Evolutionary conservation across 2,329 filamentous ascomycete genomes (phyloP).

Genomic region (Cladosporium phlei): DNA sequence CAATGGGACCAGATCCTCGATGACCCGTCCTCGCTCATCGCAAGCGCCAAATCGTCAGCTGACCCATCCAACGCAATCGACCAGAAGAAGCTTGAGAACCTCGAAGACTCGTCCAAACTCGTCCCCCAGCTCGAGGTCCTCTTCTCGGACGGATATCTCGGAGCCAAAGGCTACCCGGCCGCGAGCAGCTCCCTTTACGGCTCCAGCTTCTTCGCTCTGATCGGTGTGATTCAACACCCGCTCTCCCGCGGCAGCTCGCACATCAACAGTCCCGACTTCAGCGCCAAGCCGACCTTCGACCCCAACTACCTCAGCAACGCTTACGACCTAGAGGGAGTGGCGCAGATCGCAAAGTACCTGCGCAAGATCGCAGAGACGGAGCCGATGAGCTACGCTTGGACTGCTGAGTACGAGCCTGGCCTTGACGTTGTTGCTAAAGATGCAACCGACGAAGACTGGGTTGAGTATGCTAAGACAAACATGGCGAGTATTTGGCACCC

Average conservation of each 20-base stretch:
- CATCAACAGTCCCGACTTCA: slow-evolving; percentile 21
- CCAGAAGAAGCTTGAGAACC: slow-evolving; percentile 38
- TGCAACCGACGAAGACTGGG: slow-evolving; percentile 21
- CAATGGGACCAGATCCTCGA: slow-evolving; percentile 39
- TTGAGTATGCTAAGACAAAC: slow-evolving; percentile 21
- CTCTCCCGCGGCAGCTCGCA: slow-evolving; percentile 27
- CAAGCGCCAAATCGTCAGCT: slow-evolving; percentile 33
- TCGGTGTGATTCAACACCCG: slow-evolving; percentile 33
- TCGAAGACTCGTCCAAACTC: slow-evolving; percentile 30
- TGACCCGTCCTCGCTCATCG: slow-evolving; percentile 25
- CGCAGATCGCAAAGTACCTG: slow-evolving; percentile 28
- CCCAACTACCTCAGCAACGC: slow-evolving; percentile 27
- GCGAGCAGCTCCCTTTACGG: slow-evolving; percentile 31
- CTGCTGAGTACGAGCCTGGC: slow-evolving; percentile 21
- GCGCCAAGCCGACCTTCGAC: slow-evolving; percentile 22
- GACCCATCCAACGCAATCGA: slow-evolving; percentile 31
- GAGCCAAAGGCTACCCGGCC: slow-evolving; percentile 35
- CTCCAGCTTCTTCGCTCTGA: slow-evolving; percentile 30
- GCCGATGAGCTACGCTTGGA: slow-evolving; percentile 31
- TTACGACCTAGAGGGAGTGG: slow-evolving; percentile 25
- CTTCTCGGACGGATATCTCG: slow-evolving; percentile 45
- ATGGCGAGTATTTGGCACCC: slow-evolving; percentile 30
- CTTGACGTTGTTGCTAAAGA: slow-evolving; percentile 14
- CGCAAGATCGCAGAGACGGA: slow-evolving; percentile 40
- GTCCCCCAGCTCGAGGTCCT: slow-evolving; percentile 43